Base-by-base conservation (phyloP, 1,284 basidiomycete genomes). In the Leccinum subfulvum region DNA sequence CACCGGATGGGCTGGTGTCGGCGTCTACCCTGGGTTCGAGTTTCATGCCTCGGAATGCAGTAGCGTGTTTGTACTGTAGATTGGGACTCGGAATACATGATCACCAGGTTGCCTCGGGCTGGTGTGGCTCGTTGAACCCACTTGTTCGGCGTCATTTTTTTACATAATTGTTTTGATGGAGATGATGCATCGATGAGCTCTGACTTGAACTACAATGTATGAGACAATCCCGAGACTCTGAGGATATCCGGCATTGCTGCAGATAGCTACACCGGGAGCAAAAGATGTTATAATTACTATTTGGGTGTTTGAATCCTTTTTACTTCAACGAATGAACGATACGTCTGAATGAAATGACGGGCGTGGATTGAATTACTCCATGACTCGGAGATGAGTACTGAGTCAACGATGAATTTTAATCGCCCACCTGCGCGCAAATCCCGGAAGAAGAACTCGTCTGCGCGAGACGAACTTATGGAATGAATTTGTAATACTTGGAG, bases 21-120 rank as follows among this genome's bases (percentile, higher is more conserved):
- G 68, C 61, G 67, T 68, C 54, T 65, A 60, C 61, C 53, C 64
- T 59, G 58, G 37, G 28, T 30, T 71, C 62, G 61, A 57, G 53
- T 64, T 68, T 64, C 65, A 65, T 69, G 63, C 67, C 56, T 67
- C 65, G 58, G 68, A 64, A 55, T 56, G 62, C 41, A 62, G 66
- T 63, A 57, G 68, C 41, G 62, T 16, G 6, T 39, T 39, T 60
- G 1, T 59, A 62, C 61, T 58, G 56, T 35, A 56, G 35, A 54
- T 64, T 63, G 54, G 53, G 37, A 39, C 23, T 23, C 23, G 23
- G 23, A 23, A 39, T 39, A 41, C 54, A 61, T 65, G 60, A 65
- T 61, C 23, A 23, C 2, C 23, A 64, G 65, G 18, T 57, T 35
- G 41, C 64, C 62, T 74, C 73, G 71, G 75, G 33, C 55, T 54